Base-by-base conservation (phyloP, 345 rosid genomes). In the Lagerstroemia speciosa region DNA sequence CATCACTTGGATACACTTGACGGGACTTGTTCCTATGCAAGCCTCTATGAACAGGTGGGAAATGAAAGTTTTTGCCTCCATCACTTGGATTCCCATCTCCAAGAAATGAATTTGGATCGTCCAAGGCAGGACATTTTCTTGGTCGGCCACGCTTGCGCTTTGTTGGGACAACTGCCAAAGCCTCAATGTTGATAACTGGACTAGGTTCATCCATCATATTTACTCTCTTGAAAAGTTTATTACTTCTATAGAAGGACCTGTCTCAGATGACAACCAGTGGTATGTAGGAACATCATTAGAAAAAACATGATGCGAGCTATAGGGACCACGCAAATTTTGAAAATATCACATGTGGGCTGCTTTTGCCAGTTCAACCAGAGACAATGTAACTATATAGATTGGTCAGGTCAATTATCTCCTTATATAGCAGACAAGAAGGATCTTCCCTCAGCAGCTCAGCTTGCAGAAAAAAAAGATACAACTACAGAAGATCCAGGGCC, bases 91-190 rank as follows among this genome's bases (percentile, higher is more conserved):
- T 31, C 2, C 19, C 41, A 15, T 63, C 43, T 32, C 66, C 66
- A 2, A n/a, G 52, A 19, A 38, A 43, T 15, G 17, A 38, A 41
- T 38, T 64, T 37, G 46, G 67, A 29, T 68, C 68, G 37, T 68
- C 70, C 19, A 52, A 26, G 33, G 37, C 64, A 32, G 84, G 88
- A 76, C 77, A 55, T 76, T 94, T 91, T 52, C 93, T 84, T 6
- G 96, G 97, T 3, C 98, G 96, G 64, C 99, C 98, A 67, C 93
- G 95, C 71, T 78, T 86, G 41, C 96, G 85, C 76, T 89, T 94
- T 61, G 79, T 73, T 38, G 82, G 82, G 65, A 70, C 69, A 55
- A 74, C 77, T 48, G 79, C 83, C 34, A 84, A 78, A 72, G 78
- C 74, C 65, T 69, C 82, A 52, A 67, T 77, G 69, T 76, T 75